Base-by-base conservation (phyloP, 148 eudicot genomes). In the Dianthus caryophyllus region DNA sequence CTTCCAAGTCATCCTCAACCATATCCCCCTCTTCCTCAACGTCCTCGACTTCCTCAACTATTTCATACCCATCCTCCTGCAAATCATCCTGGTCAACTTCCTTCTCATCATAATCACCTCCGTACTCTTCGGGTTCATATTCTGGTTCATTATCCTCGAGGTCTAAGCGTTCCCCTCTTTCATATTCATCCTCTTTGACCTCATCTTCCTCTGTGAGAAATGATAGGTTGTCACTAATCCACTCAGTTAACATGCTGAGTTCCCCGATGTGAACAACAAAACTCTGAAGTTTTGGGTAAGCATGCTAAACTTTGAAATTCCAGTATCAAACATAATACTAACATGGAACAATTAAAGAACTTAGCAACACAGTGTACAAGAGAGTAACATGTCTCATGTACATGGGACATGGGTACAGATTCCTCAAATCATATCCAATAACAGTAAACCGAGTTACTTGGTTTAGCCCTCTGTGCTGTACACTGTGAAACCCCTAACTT, bases 91-190 rank as follows among this genome's bases (percentile, higher is more conserved):
- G 83, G 27, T 85, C 96, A 73, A 62, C 76, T 74, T 87, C 98
- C 78, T 83, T 90, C 84, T 89, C 98, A 84, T 88, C 97, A 84
- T 86, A 86, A 71, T 88, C 92, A 75, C 81, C 85, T 66, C 71
- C 91, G 76, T 88, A 83, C 69, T 86, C 99, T 80, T 94, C 99
- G 43, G 90, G 88, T 74, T 94, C 99, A 79, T 79, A 90, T 61
- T 90, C 99, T 63, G 91, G 89, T 26, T 94, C 99, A 76, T 94
- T 83, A 80, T 94, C 99, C 86, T 90, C 99, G 74, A 94, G 87
- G 73, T 94, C 97, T 74, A 94, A 78, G 71, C 90, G 75, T 73
- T 94, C 99, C 75, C 75, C 96, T 73, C 73, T 89, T 76, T 87
- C 98, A 79, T 81, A 84, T 65, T 94, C 96, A 77, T 90, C 96